Evolutionary conservation across 371 early-diverging fungal genomes (phyloP).

Genomic region (Blakeslea trispora): DNA sequence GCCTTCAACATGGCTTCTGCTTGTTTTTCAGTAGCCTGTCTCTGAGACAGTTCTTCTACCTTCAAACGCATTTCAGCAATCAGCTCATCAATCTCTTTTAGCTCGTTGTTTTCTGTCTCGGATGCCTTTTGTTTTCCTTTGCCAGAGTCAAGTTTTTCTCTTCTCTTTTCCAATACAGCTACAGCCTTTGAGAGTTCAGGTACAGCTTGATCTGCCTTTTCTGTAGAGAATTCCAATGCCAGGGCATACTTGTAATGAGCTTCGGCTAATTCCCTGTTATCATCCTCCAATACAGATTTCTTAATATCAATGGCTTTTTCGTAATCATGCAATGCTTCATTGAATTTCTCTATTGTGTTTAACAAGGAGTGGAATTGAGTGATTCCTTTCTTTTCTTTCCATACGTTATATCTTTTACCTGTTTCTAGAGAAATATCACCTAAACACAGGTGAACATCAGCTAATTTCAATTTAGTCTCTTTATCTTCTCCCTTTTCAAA

Average conservation of each 20-base stretch:
- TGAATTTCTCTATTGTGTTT: conserved; percentile 70
- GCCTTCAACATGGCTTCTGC: conserved; percentile 39
- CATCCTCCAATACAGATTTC: conserved; percentile 51
- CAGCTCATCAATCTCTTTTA: conserved; percentile 46
- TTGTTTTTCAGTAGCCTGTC: conserved; percentile 42
- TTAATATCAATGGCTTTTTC: conserved; percentile 72
- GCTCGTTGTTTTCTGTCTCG: conserved; percentile 31
- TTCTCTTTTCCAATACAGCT: conserved; percentile 55
- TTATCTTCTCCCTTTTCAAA: conserved; percentile 65
- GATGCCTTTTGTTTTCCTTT: conserved; percentile 38
- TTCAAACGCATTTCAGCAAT: conserved; percentile 54
- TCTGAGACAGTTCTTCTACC: conserved; percentile 42
- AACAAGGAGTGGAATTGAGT: background rate
- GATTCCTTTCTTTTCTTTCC: background rate
- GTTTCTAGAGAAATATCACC: conserved; percentile 89
- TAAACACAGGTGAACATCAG: conserved; percentile 72
- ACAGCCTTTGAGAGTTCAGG: conserved; percentile 62
- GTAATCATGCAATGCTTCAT: conserved; percentile 78
- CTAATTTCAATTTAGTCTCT: conserved; percentile 64
- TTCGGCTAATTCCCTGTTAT: conserved; percentile 84
- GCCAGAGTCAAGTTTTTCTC: conserved; percentile 32
- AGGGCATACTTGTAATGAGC: conserved; percentile 77
- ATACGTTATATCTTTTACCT: conserved; percentile 46
- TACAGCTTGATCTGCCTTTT: conserved; percentile 54
- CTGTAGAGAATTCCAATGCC: conserved; percentile 65